phyloP scores from a whole-genome alignment of 164 flowering plant genomes.

The Stephania japonica region DNA sequence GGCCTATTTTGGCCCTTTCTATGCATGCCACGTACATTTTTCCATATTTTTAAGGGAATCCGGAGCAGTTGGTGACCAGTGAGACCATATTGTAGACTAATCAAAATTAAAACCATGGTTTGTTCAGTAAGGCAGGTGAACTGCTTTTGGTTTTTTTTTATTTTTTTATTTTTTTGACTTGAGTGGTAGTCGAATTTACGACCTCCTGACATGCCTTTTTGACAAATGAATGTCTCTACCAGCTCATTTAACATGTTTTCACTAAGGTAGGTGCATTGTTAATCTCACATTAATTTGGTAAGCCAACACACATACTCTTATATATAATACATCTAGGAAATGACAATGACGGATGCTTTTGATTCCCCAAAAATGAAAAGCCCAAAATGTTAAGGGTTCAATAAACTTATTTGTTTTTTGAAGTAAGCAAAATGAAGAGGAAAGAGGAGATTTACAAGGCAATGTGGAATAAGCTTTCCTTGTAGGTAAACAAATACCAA shows the following conservation, averaged over 20 bases:
- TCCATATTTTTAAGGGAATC: not conserved
- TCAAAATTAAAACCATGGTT: not conserved
- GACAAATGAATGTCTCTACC: too few species aligned
- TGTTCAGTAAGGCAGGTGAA: not conserved
- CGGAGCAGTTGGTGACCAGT: not conserved
- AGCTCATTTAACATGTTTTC: too few species aligned
- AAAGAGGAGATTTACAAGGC: not conserved
- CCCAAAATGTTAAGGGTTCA: too few species aligned
- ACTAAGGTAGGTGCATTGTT: not conserved
- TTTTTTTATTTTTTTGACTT: too few species aligned
- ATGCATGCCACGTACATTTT: not conserved
- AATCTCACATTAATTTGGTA: not conserved
- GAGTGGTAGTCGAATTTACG: too few species aligned
- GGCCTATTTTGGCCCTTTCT: not conserved
- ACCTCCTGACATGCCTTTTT: too few species aligned
- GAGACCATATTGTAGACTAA: not conserved
- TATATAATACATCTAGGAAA: not conserved
- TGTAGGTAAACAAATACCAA: conserved; percentile 5
- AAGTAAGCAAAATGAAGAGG: conserved; percentile 3
- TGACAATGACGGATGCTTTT: not conserved
- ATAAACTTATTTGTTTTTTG: not conserved
- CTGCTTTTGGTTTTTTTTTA: too few species aligned
- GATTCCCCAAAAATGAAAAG: not conserved
- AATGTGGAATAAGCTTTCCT: conserved; percentile 1
- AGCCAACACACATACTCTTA: not conserved